Percentiles rank a stretch among this genome's conserved stretches.
Evolutionary conservation across 2,329 filamentous ascomycete genomes (phyloP).

Genomic region (Akanthomyces dipterigenus): DNA sequence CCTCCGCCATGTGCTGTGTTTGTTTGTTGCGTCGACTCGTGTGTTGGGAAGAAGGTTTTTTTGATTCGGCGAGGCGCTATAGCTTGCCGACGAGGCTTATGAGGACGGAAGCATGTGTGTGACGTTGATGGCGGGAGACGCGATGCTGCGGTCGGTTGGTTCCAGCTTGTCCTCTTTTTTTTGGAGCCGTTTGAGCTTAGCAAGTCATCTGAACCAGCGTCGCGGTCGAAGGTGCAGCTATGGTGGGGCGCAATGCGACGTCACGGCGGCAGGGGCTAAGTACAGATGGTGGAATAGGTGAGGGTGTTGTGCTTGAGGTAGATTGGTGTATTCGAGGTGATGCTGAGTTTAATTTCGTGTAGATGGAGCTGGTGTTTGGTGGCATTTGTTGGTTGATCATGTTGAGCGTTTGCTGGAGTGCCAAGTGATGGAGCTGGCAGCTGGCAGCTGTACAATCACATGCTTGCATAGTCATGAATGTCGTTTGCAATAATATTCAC

Average conservation of each 20-base stretch:
- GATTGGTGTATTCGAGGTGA: neutral
- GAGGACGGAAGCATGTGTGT: neutral
- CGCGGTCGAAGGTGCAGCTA: neutral
- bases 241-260: constrained; percentile 1
- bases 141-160: neutral
- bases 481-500: too few species aligned
- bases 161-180: neutral
- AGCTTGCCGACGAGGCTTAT: neutral
- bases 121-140: neutral
- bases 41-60: neutral
- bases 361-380: neutral
- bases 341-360: neutral
- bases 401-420: neutral
- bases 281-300: neutral
- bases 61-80: neutral
- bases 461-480: too few species aligned
- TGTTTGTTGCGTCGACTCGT: neutral
- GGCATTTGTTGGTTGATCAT: neutral
- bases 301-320: neutral
- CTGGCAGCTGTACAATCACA: neutral
- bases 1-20: neutral
- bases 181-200: neutral
- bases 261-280: neutral
- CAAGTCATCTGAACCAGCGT: neutral
- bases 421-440: neutral